Evolutionary conservation across 2,329 filamentous ascomycete species (phyloP), one percentile per base, ranked within the genome.

Genomic region (Pseudogymnoascus pannorum): DNA sequence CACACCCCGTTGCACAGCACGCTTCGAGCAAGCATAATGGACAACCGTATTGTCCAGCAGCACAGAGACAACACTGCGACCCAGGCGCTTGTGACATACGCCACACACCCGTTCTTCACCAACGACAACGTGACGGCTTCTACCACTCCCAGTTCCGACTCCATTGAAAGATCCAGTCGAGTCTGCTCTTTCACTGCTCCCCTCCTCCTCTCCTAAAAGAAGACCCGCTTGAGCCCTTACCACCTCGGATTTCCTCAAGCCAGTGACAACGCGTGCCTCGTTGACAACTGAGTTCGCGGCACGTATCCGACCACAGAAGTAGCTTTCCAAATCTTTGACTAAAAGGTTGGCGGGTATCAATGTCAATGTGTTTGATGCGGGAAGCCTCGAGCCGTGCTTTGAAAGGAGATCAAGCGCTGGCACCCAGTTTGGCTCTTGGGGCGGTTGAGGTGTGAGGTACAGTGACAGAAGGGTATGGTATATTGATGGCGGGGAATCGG

Each of bases 31-130:
- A 24, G 89, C 89, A 71, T 93, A 89, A 78, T 94, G 90, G 64
- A 94, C 87, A 14, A 92, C 89, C 24, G 80, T 82, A 72, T 86
- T 91, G 76, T 96, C 89, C 5, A 92, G 91, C 75, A 94, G 82
- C 11, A 97, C 92, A 40, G 92, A 87, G 63, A 97, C 88, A 16
- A 96, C 94, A 73, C 89, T 96, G 1, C 91, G 88, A 1, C 92
- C 93, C 66, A 99, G 83, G 66, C 94, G 81, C 79, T 97, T 97
- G 74, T 96, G 89, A 72, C 94, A 99, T 14, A 96, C 90, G 11
- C 89, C 87, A 72, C 94, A 99, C 60, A 96, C 87, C 59, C 91
- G 81, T 71, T 97, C 93, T 69, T 99, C 93, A 8, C 83, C 85
- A 59, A 99, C 86, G 18, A 91, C 84, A 9, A 97, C 92, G 66